These are phyloP conservation scores for Trifolium dubium DNA, from an alignment of 306 rosid genomes.

Conservation along the genomic window DNA sequence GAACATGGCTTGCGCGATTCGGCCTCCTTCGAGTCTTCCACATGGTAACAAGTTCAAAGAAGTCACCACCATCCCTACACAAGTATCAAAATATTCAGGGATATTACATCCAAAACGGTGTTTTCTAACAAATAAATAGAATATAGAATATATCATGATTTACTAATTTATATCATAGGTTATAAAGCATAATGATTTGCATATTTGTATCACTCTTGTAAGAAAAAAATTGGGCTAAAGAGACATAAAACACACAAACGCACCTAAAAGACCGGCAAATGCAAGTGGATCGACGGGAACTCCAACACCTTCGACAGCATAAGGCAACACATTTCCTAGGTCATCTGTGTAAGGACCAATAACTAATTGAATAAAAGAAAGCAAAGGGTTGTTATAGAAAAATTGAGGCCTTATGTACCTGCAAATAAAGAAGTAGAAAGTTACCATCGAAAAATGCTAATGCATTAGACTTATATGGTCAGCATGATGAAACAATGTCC, in stretches of 20 bases:
- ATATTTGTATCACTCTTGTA: conserved; percentile 21
- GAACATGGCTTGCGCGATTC: conserved; percentile 91
- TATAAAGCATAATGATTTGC: conserved; percentile 1
- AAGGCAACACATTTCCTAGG: conserved; percentile 92
- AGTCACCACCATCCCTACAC: conserved; percentile 96
- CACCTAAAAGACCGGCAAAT: conserved; percentile 94
- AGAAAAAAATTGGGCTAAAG: background rate
- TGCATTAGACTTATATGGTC: background rate
- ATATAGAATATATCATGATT: background rate
- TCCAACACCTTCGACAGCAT: conserved; percentile 97
- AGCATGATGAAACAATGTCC: background rate
- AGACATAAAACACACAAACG: conserved; percentile 6
- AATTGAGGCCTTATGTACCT: conserved; percentile 96
- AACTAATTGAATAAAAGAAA: conserved; percentile 79
- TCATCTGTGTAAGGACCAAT: conserved; percentile 93
- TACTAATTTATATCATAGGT: background rate
- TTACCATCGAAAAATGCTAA: background rate
- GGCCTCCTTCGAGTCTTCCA: conserved; percentile 95
- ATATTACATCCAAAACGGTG: background rate
- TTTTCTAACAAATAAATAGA: background rate
- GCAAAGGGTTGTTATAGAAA: conserved; percentile 88
- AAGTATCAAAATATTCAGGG: conserved; percentile 13
- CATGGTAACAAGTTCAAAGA: conserved; percentile 85
- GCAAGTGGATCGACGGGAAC: conserved; percentile 99
- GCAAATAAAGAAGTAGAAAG: conserved; percentile 38